phyloP scores from a whole-genome alignment of 2,329 filamentous ascomycete species.

The Tolypocladium sp. region DNA sequence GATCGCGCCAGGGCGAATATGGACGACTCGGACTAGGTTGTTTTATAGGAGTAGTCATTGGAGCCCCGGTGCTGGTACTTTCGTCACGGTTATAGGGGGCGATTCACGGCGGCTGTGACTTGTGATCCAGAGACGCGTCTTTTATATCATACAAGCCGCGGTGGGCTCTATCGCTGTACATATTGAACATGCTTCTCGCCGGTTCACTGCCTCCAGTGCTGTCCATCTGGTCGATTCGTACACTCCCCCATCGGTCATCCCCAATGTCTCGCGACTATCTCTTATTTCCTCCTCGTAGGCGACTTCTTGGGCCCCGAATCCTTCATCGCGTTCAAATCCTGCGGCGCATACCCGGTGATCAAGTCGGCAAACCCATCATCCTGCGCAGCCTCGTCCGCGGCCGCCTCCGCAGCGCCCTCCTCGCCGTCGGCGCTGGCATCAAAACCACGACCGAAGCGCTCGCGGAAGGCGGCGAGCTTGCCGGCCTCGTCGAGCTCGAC shows the following conservation, averaged over 20 bases:
- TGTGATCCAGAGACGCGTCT: constrained; percentile 14
- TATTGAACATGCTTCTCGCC: constrained; percentile 13
- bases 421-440: constrained; percentile 46
- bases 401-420: constrained; percentile 16
- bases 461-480: constrained; percentile 75
- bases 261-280: not conserved
- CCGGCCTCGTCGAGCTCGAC: constrained; percentile 95
- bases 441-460: constrained; percentile 74
- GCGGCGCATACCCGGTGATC: constrained; percentile 38
- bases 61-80: not conserved
- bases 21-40: constrained; percentile 48
- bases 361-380: constrained; percentile 35
- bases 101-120: not conserved
- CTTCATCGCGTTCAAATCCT: constrained; percentile 24
- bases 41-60: not conserved
- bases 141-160: constrained; percentile 26
- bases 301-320: constrained; percentile 31
- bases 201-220: constrained; percentile 1
- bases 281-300: constrained; percentile 37
- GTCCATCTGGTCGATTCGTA: constrained; percentile 1
- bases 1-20: constrained; percentile 50
- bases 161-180: constrained; percentile 23
- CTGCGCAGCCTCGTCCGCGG: constrained; percentile 13
- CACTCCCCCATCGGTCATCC: not conserved
- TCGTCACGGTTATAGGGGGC: not conserved